Evolutionary conservation across 352 stramenopile genomes (phyloP).

Genomic region (Phytophthora foliorum): DNA sequence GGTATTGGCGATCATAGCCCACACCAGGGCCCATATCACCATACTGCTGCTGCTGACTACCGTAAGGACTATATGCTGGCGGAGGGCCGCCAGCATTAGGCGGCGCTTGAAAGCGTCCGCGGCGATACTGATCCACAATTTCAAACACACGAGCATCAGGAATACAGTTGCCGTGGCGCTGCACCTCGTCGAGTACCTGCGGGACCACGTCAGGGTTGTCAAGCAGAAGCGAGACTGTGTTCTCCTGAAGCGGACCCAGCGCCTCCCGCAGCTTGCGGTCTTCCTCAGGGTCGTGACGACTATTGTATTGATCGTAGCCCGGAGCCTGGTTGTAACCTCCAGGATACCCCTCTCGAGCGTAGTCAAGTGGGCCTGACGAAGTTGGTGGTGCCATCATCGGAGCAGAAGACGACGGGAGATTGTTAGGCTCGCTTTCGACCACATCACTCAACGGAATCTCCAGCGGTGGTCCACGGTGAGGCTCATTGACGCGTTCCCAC

Average conservation of each 20-base stretch:
- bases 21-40: slow-evolving; percentile 40
- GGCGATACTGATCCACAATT: slow-evolving; percentile 76
- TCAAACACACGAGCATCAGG: slow-evolving; percentile 79
- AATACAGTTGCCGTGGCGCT: slow-evolving; percentile 81
- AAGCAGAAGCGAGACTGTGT: slow-evolving; percentile 76
- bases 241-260: slow-evolving; percentile 75
- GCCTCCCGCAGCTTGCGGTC: slow-evolving; percentile 71
- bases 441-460: slow-evolving; percentile 81
- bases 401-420: slow-evolving; percentile 21
- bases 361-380: slow-evolving; percentile 19
- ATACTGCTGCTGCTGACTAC: slow-evolving; percentile 51
- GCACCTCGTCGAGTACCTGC: slow-evolving; percentile 85
- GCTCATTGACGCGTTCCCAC: slow-evolving; percentile 75
- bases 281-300: slow-evolving; percentile 54
- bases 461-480: slow-evolving; percentile 60
- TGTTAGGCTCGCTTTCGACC: slow-evolving; percentile 37
- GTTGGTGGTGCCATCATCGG: slow-evolving; percentile 29
- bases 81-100: slow-evolving; percentile 39
- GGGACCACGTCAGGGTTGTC: slow-evolving; percentile 81
- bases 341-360: slow-evolving; percentile 34
- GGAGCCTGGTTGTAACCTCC: slow-evolving; percentile 30
- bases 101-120: slow-evolving; percentile 44
- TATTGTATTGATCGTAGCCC: slow-evolving; percentile 42
- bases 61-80: slow-evolving; percentile 54
- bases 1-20: slow-evolving; percentile 40